These are phyloP conservation scores for Mycena latifolia DNA, from an alignment of 768 basidiomycete genomes.

Conservation along the genomic window DNA sequence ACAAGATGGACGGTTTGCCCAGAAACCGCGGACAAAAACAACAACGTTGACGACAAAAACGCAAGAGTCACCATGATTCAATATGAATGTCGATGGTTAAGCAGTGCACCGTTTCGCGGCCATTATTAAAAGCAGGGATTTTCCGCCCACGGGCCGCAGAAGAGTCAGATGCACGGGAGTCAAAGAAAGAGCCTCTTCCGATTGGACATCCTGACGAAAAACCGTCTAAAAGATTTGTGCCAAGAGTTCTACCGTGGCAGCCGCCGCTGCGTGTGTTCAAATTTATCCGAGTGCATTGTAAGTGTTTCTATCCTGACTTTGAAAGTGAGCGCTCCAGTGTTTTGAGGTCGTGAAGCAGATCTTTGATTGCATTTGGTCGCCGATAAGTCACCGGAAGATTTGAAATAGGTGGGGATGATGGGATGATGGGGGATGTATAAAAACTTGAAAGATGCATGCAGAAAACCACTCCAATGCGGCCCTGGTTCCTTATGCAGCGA, in stretches of 20 bases:
- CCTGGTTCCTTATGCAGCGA: too few species aligned
- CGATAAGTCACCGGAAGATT: too few species aligned
- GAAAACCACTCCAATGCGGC: too few species aligned
- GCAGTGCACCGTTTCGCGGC: neutral
- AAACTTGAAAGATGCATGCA: too few species aligned
- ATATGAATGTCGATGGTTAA: neutral
- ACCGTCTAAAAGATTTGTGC: neutral
- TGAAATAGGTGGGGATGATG: too few species aligned
- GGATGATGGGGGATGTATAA: too few species aligned
- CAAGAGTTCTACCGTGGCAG: neutral
- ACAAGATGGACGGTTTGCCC: conserved; percentile 25
- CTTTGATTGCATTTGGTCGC: too few species aligned
- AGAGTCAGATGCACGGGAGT: conserved; percentile 15
- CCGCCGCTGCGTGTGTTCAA: neutral
- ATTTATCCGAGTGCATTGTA: conserved; percentile 8
- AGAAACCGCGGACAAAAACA: conserved; percentile 13
- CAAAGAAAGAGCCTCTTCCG: conserved; percentile 2
- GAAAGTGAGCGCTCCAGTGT: too few species aligned
- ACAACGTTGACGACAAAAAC: conserved; percentile 1
- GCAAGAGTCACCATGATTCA: conserved; percentile 8
- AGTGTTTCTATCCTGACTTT: neutral
- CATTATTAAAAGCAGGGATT: conserved; percentile 3
- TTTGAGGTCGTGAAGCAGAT: too few species aligned
- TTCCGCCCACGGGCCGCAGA: conserved; percentile 21
- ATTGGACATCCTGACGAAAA: conserved; percentile 2